A percentile compares a stretch with the other conserved stretches of the same genome.
These are phyloP conservation scores for Blastobotrys americana DNA, from an alignment of 805 yeast species.

Conservation along the genomic window DNA sequence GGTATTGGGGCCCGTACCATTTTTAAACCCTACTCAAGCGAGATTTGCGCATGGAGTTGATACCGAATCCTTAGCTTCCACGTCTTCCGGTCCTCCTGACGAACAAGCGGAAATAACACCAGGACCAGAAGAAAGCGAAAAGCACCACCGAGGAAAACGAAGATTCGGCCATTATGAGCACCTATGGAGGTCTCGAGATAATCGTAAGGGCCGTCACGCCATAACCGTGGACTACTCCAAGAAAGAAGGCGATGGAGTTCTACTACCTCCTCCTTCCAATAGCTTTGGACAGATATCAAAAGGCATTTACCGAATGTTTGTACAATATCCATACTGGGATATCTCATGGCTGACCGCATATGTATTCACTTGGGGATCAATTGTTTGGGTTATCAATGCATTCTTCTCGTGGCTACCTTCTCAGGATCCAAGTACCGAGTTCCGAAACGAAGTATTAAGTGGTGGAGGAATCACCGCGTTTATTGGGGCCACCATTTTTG, in stretches of 20 bases:
- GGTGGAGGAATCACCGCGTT: conserved; percentile 16
- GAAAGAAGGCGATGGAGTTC: background rate
- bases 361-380: conserved; percentile 13
- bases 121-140: background rate
- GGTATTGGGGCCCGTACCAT: conserved; percentile 7
- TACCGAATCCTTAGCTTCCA: no score
- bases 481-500: conserved; percentile 16
- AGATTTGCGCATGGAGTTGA: background rate
- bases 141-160: background rate
- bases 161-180: conserved; percentile 3
- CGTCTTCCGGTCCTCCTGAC: no score
- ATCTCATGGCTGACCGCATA: conserved; percentile 12
- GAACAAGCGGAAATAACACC: background rate
- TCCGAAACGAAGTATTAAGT: conserved; percentile 6
- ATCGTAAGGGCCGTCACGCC: conserved; percentile 13
- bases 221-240: conserved; percentile 3
- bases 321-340: conserved; percentile 14
- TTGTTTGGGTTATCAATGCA: conserved; percentile 16
- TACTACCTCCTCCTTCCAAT: conserved; percentile 2
- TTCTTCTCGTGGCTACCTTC: conserved; percentile 16
- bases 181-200: conserved; percentile 13
- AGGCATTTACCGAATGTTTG: conserved; percentile 10
- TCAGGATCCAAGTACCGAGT: conserved; percentile 9
- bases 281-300: background rate
- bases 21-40: conserved; percentile 9